These are phyloP conservation scores for Hericium alpestre DNA, from an alignment of 768 basidiomycete genomes.

Conservation along the genomic window DNA sequence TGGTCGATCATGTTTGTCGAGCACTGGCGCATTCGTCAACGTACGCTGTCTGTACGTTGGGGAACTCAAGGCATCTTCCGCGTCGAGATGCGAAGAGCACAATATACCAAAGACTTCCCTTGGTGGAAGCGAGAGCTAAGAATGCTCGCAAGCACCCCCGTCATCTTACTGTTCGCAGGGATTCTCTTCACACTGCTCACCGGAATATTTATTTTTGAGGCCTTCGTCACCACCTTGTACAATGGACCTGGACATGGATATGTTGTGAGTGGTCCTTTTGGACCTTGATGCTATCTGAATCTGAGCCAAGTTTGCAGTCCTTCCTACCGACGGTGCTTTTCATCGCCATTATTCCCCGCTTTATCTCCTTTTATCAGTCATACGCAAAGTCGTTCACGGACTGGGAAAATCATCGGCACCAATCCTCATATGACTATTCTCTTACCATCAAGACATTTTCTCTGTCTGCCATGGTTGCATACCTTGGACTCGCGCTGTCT, in stretches of 20 bases:
- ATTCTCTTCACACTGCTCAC: conserved; percentile 64
- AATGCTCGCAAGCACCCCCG: conserved; percentile 56
- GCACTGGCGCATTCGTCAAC: conserved; percentile 84
- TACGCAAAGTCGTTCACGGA: conserved; percentile 60
- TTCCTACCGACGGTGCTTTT: conserved; percentile 81
- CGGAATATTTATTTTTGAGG: conserved; percentile 78
- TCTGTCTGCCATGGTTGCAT: conserved; percentile 80
- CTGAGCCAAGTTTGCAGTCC: conserved; percentile 31
- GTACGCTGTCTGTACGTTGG: conserved; percentile 73
- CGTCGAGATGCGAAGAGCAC: conserved; percentile 63
- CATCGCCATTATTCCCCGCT: conserved; percentile 65
- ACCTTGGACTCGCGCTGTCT: conserved; percentile 83
- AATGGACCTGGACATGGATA: conserved; percentile 74
- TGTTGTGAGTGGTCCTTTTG: conserved; percentile 42
- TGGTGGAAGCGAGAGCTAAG: conserved; percentile 74
- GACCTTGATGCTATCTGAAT: background rate
- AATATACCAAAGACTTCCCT: conserved; percentile 37
- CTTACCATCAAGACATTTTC: conserved; percentile 88
- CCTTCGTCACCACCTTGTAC: conserved; percentile 83
- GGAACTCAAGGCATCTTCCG: conserved; percentile 68
- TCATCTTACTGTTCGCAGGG: conserved; percentile 64
- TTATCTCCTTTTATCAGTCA: conserved; percentile 63
- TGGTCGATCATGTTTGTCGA: conserved; percentile 87
- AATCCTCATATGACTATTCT: conserved; percentile 64
- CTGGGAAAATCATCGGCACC: conserved; percentile 89